Evolutionary conservation across 805 yeast species (phyloP).

Genomic region (Kodamaea leandrae): DNA sequence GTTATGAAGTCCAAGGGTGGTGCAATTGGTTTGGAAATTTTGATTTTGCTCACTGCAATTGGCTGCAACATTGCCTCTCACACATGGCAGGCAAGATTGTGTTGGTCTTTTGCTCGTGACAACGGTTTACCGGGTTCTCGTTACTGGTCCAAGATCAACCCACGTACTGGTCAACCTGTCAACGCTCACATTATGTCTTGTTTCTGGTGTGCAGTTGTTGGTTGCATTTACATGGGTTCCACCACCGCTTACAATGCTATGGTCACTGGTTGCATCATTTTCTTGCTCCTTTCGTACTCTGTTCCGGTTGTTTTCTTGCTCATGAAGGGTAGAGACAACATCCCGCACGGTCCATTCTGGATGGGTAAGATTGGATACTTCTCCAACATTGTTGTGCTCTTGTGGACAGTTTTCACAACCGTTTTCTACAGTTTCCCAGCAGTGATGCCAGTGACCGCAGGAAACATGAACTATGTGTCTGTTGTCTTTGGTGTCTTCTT

Average conservation of each 20-base stretch:
- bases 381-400: slow-evolving; percentile 48
- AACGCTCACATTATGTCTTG: slow-evolving; percentile 58
- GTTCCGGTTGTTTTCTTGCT: slow-evolving; percentile 53
- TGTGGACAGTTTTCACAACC: slow-evolving; percentile 58
- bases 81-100: slow-evolving; percentile 66
- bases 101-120: slow-evolving; percentile 70
- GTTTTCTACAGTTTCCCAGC: slow-evolving; percentile 67
- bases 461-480: slow-evolving; percentile 65
- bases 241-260: slow-evolving; percentile 66
- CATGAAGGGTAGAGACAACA: slow-evolving; percentile 48
- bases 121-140: slow-evolving; percentile 57
- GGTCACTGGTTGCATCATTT: slow-evolving; percentile 58
- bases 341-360: slow-evolving; percentile 68
- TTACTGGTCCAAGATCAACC: slow-evolving; percentile 48
- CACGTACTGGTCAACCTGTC: slow-evolving; percentile 52
- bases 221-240: slow-evolving; percentile 64
- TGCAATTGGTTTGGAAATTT: slow-evolving; percentile 49
- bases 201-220: slow-evolving; percentile 50
- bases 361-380: slow-evolving; percentile 52
- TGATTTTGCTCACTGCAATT: slow-evolving; percentile 52
- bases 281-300: slow-evolving; percentile 55
- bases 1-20: slow-evolving; percentile 52
- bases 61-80: slow-evolving; percentile 61
- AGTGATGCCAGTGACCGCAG: slow-evolving; percentile 56
- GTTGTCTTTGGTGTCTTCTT: slow-evolving; percentile 49